Base-by-base conservation (phyloP, 768 basidiomycete species). In the Trametopsis cervina region DNA sequence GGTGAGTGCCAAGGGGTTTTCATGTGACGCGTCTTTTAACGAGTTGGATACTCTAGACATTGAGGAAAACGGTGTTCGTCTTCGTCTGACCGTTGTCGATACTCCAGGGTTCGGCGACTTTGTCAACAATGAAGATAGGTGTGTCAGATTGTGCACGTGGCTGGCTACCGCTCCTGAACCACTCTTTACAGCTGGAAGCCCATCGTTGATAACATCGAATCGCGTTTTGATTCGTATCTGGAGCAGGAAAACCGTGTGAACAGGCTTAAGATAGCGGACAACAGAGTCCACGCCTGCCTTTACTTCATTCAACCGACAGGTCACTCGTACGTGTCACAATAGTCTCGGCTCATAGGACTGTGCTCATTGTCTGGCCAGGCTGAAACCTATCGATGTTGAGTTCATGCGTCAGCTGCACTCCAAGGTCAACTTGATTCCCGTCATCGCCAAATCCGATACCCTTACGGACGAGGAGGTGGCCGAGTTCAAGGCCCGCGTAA, bases 281-380 rank as follows among this genome's bases (percentile, higher is more conserved):
- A 97, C 72, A 85, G 96, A 40, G 89, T 99, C 36, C 96, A 99
- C 65, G 96, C 96, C 13, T 98, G 96, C 68, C 76, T 99, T 49
- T 99, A 99, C 75, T 99, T 99, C 67, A 94, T 99, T 56, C 93
- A 98, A 63, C 92, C 96, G 27, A 98, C 95, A 1, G 95, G 96
- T 51, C 96, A 99, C 66, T 85, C 94, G 91, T 96, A 65, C 71
- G 91, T 70, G 22, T 22, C 40, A 63, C n/a, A 20, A 10, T 46
- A 29, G 46, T 26, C 29, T 40, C 25, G 1, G 1, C n/a, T 49
- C 15, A 49, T 55, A 42, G 41, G 13, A 18, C 4, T 38, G 26
- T 22, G 15, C 20, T 35, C 25, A 36, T 26, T 44, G 35, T 26
- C 6, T 6, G 4, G 29, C 0, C n/a, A 97, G 94, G 10, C 76